Conservation (phyloP, 2,329 filamentous ascomycete genomes). For the Claviceps digitariae region DNA sequence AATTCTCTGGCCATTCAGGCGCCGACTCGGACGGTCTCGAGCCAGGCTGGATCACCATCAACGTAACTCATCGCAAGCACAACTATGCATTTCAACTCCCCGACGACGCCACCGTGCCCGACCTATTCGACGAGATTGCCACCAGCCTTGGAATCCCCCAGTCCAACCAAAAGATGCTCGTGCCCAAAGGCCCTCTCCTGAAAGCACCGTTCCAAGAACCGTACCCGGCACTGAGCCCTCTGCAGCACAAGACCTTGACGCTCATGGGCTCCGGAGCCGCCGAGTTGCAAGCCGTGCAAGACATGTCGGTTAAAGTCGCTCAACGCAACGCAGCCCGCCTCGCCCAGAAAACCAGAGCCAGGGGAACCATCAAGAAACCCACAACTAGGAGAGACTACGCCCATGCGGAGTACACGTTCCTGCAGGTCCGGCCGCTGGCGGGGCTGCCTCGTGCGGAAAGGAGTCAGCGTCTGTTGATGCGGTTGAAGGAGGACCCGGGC, state of each 20-base stretch:
- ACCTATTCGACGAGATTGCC: conserved; percentile 47
- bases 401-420: conserved; percentile 68
- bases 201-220: conserved; percentile 51
- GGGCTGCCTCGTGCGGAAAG: conserved; percentile 66
- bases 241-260: conserved; percentile 46
- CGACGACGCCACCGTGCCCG: conserved; percentile 33
- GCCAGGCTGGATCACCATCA: conserved; percentile 25
- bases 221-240: conserved; percentile 30
- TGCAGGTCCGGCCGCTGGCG: conserved; percentile 57
- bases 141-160: conserved; percentile 42
- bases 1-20: not conserved
- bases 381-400: conserved; percentile 8
- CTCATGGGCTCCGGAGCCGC: conserved; percentile 49
- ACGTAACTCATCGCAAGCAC: conserved; percentile 32
- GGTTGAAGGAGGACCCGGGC: conserved; percentile 69
- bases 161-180: conserved; percentile 55
- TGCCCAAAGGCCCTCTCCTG: conserved; percentile 50
- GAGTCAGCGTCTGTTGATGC: conserved; percentile 57
- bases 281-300: conserved; percentile 43
- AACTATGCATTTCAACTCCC: conserved; percentile 30
- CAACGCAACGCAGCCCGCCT: conserved; percentile 30
- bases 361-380: conserved; percentile 7
- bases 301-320: conserved; percentile 33
- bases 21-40: conserved; percentile 5
- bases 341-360: conserved; percentile 17